Evolutionary conservation across 805 yeast species (phyloP), one percentile per base, ranked within the genome.

Genomic region (Zygoascus ofunaensis): DNA sequence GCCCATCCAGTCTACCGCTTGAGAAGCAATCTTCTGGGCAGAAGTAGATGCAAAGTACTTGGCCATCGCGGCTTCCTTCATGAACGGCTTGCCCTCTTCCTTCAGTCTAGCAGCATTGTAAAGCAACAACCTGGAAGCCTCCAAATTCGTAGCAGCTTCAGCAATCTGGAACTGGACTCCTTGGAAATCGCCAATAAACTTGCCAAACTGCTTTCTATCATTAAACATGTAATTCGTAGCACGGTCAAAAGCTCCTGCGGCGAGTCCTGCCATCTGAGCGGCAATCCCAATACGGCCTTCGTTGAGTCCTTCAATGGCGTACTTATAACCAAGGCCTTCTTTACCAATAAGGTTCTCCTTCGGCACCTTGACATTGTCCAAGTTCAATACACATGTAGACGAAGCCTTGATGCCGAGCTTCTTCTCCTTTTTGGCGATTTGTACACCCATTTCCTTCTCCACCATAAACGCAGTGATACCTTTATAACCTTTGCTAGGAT

Each of bases 91-190:
- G 42, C 70, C 70, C 39, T 62, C 65, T 46, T 68, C 72, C 63
- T 68, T 67, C 46, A 68, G 56, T n/a, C 72, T 61, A 12, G 72
- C 72, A 20, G 72, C 71, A 46, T 68, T 68, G 56, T 68, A 68
- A 12, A 68, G 57, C 46, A 68, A 49, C 42, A 68, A 56, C 15
- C 72, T 56, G 14, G 71, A 59, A 8, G 72, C 72, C 56, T 68
- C 72, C 41, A 68, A 64, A 43, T 68, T 68, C 20, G 65, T 57
- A 7, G 72, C 72, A 17, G 66, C 63, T 49, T 68, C 68, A 14
- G 69, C 72, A 35, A 68, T 58, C 56, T 68, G 72, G 60, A 68
- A 69, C 51, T 68, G 72, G 65, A 68, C 58, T n/a, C 72, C 72
- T 50, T 68, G 72, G 60, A 66, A 66, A 32, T 65, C 67, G 21